Evolutionary conservation across 2,329 filamentous ascomycete species (phyloP).

Genomic region (Diaporthe destruens): DNA sequence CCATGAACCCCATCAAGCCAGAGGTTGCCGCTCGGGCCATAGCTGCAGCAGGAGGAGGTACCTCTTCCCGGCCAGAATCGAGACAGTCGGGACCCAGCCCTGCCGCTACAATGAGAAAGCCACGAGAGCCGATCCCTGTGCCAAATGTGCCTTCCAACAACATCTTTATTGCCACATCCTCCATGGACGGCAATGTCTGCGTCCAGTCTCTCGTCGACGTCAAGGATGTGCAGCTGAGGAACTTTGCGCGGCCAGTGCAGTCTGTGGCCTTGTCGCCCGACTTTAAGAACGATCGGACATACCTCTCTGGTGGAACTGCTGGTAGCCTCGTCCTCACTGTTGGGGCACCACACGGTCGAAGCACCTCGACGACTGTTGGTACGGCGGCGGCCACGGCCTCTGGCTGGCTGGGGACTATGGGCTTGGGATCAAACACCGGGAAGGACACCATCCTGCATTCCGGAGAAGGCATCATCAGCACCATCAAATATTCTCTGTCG

Average conservation of each 20-base stretch:
- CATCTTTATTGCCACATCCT: slow-evolving; percentile 93
- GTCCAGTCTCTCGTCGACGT: slow-evolving; percentile 87
- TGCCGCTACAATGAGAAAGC: slow-evolving; percentile 63
- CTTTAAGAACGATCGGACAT: slow-evolving; percentile 89
- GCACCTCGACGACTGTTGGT: slow-evolving; percentile 87
- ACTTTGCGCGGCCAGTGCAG: slow-evolving; percentile 93
- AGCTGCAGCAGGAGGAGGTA: slow-evolving; percentile 52
- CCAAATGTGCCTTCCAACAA: slow-evolving; percentile 86
- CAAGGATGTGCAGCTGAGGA: slow-evolving; percentile 90
- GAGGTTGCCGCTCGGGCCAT: slow-evolving; percentile 55
- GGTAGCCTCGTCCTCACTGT: slow-evolving; percentile 89
- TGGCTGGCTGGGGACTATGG: slow-evolving; percentile 92
- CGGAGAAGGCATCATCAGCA: slow-evolving; percentile 90
- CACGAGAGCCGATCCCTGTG: slow-evolving; percentile 67
- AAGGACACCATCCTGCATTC: slow-evolving; percentile 90
- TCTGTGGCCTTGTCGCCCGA: slow-evolving; percentile 95
- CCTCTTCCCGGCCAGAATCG: slow-evolving; percentile 51
- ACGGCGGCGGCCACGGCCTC: slow-evolving; percentile 87
- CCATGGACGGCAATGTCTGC: slow-evolving; percentile 95
- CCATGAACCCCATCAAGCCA: slow-evolving; percentile 58
- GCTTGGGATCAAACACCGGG: slow-evolving; percentile 80
- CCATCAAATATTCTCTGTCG: slow-evolving; percentile 93
- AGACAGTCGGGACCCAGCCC: slow-evolving; percentile 54
- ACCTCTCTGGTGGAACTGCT: slow-evolving; percentile 90
- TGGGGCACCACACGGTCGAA: slow-evolving; percentile 83